Evolutionary conservation across 2,329 filamentous ascomycete genomes (phyloP).

Genomic region (Stromatinia cepivora): DNA sequence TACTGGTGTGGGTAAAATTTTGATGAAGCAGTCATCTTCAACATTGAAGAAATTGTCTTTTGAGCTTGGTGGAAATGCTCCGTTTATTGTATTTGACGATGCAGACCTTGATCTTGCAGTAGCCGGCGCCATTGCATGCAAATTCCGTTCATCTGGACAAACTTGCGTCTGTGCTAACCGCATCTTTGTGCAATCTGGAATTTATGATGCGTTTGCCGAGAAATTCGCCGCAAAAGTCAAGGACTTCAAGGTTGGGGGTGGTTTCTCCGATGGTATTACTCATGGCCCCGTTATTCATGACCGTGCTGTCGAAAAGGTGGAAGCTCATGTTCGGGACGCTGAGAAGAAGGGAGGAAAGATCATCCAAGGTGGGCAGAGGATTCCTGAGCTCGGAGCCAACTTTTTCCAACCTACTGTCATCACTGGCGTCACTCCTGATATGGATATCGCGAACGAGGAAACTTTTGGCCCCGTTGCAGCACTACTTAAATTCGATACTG

Average conservation of each 20-base stretch:
- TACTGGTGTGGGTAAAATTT: conserved; percentile 64
- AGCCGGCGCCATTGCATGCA: conserved; percentile 76
- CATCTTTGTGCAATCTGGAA: conserved; percentile 73
- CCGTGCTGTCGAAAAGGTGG: conserved; percentile 76
- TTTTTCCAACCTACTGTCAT: conserved; percentile 92
- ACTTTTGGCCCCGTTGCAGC: conserved; percentile 95
- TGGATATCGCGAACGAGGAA: conserved; percentile 84
- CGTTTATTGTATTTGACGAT: conserved; percentile 96
- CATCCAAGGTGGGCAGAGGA: conserved; percentile 70
- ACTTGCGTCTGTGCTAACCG: conserved; percentile 92
- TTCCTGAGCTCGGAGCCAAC: conserved; percentile 74
- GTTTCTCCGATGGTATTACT: conserved; percentile 68
- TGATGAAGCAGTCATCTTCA: conserved; percentile 85
- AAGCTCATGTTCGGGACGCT: conserved; percentile 78
- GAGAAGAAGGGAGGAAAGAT: conserved; percentile 74
- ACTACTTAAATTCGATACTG: conserved; percentile 83
- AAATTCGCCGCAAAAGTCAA: conserved; percentile 72
- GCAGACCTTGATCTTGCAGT: conserved; percentile 86
- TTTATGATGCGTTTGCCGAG: conserved; percentile 73
- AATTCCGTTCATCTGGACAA: conserved; percentile 93
- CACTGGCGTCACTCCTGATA: conserved; percentile 79
- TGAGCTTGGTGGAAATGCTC: conserved; percentile 92
- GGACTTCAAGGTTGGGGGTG: conserved; percentile 72
- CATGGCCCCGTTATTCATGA: conserved; percentile 85
- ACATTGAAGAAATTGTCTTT: conserved; percentile 82